Percentiles rank a stretch among this genome's conserved stretches.
Evolutionary conservation across 2,329 filamentous ascomycete species (phyloP).

Genomic region (Aspergillus melleus): DNA sequence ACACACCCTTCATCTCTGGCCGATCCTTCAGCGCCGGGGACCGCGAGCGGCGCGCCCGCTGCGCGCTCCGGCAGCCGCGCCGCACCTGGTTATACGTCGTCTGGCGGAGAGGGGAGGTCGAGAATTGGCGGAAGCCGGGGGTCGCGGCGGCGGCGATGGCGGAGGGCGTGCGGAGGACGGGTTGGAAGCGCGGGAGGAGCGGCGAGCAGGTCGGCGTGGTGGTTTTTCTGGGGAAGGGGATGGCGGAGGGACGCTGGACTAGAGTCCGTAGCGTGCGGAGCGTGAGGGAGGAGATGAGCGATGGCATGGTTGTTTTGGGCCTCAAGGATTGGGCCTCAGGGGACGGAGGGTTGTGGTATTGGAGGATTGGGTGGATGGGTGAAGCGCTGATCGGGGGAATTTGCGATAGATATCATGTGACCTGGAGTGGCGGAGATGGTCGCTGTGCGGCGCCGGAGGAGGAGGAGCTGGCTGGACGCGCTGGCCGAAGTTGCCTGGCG

Average conservation of each 20-base stretch:
- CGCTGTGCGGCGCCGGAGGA: conserved; percentile 26
- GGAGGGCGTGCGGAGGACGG: conserved; percentile 31
- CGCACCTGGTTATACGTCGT: conserved; percentile 75
- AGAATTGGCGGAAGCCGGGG: conserved; percentile 50
- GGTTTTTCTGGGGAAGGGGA: conserved; percentile 21
- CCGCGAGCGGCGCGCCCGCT: conserved; percentile 79
- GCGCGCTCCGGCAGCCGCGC: conserved; percentile 73
- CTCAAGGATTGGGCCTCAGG: no score
- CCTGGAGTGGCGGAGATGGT: conserved; percentile 26
- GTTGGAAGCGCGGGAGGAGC: conserved; percentile 24
- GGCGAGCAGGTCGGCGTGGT: conserved; percentile 21
- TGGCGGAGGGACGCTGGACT: conserved; percentile 24
- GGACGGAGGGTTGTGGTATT: no score
- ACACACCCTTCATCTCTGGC: conserved; percentile 91
- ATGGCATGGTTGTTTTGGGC: conserved; percentile 27
- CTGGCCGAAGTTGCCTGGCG: conserved; percentile 16
- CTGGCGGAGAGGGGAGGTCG: conserved; percentile 56
- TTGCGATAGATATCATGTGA: conserved; percentile 26
- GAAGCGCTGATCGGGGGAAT: conserved; percentile 12
- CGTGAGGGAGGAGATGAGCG: conserved; percentile 34
- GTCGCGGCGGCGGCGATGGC: conserved; percentile 21
- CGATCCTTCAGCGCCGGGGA: conserved; percentile 78
- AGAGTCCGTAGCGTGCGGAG: conserved; percentile 38
- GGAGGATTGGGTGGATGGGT: conserved; percentile 9
- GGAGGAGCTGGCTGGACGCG: conserved; percentile 38